phyloP scores from a whole-genome alignment of 129 eudicot species.

The Centaurea solstitialis region DNA sequence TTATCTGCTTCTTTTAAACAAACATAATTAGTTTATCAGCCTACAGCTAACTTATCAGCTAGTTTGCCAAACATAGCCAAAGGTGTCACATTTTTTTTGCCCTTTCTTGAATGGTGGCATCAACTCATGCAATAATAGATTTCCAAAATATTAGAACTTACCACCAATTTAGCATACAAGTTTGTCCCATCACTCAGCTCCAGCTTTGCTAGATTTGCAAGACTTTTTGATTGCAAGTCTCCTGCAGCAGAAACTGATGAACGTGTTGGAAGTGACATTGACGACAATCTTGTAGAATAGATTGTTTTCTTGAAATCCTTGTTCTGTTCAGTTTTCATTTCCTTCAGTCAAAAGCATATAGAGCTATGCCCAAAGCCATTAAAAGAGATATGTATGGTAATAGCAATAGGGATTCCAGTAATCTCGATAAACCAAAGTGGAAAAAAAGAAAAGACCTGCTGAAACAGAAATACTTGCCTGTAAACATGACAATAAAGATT shows the following conservation, averaged over 20 bases:
- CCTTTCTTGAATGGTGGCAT: background rate
- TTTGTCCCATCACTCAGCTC: constrained; percentile 77
- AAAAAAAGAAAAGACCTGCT: background rate
- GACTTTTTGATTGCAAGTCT: constrained; percentile 22
- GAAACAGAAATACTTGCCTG: constrained; percentile 46
- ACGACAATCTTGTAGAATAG: constrained; percentile 62
- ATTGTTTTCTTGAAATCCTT: constrained; percentile 60
- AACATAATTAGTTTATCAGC: background rate
- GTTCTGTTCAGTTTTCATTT: constrained; percentile 43
- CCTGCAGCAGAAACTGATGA: constrained; percentile 37
- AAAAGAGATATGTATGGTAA: background rate
- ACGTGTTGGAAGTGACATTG: constrained; percentile 59
- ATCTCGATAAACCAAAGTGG: background rate
- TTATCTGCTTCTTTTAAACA: background rate
- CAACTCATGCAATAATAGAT: background rate
- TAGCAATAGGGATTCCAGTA: background rate
- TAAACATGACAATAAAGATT: constrained; percentile 68
- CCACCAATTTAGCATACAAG: constrained; percentile 89
- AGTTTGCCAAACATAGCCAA: background rate
- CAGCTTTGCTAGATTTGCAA: constrained; percentile 66
- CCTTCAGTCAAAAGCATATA: background rate
- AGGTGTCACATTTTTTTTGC: background rate
- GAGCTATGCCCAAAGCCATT: background rate
- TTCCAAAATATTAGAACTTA: constrained; percentile 23
- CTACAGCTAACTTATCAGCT: background rate